Evolutionary conservation across 2,329 filamentous ascomycete species (phyloP), one percentile per base, ranked within the genome.

Genomic region (Aspergillus ruber): DNA sequence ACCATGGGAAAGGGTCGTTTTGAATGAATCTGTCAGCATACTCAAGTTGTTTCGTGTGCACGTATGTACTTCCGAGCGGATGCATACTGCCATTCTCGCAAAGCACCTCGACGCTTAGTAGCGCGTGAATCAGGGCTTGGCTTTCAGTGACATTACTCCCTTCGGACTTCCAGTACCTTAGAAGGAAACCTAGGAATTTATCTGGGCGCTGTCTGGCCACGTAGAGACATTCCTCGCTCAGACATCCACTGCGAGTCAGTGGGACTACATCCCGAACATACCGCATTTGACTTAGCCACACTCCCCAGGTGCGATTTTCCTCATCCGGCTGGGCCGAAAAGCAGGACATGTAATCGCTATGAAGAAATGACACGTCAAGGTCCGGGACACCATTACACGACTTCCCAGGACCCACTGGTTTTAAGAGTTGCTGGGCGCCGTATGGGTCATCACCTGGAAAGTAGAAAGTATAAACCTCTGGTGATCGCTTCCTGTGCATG

Each of bases 1-100:
- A 33, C 47, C 47, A 52, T n/a, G 50, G 50, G 32, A 49, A 52
- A 7, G 49, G 44, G 6, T 10, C 10, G 33, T 43, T 41, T 8
- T 6, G 9, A 2, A 52, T 23, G n/a, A 52, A 52, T 21, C 18
- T 9, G 4, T 36, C 6, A 4, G 33, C 32, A 44, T 47, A 43
- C 4, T 32, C 47, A 17, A 45, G 36, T 18, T 49, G n/a, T n/a
- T 41, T 21, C 6, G 42, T 13, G 6, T 23, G 44, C 4, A 52
- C 7, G n/a, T 49, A 52, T 47, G 47, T 43, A 21, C 15, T 17
- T 1, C 36, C 20, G 21, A 51, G 42, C 6, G 29, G 46, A 23
- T 45, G 20, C 27, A 42, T 43, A 9, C 15, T 13, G 18, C 49
- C 49, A 33, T 41, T 42, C 27, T 51, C 43, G 21, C 46, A 51